Percentiles rank a stretch among this genome's conserved stretches.
These are phyloP conservation scores for Dorcoceras hygrometricum DNA, from an alignment of 257 asterid species.

Conservation along the genomic window DNA sequence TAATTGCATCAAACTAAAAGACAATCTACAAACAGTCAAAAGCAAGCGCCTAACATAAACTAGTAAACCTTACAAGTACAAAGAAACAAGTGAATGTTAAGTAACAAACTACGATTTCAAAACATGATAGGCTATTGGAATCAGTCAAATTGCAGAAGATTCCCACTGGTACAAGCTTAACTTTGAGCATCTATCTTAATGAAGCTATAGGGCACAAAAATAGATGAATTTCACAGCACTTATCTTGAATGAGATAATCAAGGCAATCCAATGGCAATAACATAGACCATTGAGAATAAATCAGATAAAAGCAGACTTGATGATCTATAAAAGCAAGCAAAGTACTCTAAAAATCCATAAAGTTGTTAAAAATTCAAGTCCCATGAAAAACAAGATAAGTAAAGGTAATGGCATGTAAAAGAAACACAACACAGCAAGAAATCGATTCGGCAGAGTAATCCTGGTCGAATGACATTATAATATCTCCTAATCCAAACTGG, in stretches of 20 bases:
- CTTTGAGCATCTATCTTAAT: conserved; percentile 1
- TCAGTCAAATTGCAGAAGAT: background rate
- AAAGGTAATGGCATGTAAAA: conserved; percentile 16
- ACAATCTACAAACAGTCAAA: conserved; percentile 11
- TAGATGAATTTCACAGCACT: background rate
- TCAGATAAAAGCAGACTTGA: conserved; percentile 8
- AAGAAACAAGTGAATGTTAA: background rate
- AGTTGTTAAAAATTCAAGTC: conserved; percentile 28
- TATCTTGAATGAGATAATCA: conserved; percentile 5
- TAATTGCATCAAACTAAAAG: conserved; percentile 1
- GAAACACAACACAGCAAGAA: conserved; percentile 25
- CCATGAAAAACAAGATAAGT: conserved; percentile 26
- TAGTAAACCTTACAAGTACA: background rate
- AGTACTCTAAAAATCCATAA: conserved; percentile 20
- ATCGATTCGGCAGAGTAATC: conserved; percentile 30
- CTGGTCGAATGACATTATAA: conserved; percentile 19
- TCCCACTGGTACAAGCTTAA: background rate
- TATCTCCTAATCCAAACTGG: conserved; percentile 15
- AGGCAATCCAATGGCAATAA: conserved; percentile 6
- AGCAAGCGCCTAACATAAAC: background rate
- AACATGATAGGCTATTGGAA: background rate
- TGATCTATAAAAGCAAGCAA: conserved; percentile 12
- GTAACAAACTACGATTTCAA: conserved; percentile 6
- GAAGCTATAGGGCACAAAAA: conserved; percentile 4
- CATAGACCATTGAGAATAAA: conserved; percentile 14